Evolutionary conservation across 108 stramenopile species (phyloP).

Genomic region (Nannochloropsis salina): DNA sequence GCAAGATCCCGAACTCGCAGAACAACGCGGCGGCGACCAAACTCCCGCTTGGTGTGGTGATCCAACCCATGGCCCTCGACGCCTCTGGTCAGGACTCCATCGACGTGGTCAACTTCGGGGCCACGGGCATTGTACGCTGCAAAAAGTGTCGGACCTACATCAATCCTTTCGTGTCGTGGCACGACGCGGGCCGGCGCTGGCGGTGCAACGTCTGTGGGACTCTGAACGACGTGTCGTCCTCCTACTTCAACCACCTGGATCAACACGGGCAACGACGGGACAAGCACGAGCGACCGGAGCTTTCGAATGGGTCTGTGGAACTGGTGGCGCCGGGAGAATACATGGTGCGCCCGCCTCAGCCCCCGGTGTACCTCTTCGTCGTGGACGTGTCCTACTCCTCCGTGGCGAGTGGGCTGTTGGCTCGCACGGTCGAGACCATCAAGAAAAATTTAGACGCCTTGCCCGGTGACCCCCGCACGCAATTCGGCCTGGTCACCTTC

Average conservation of each 20-base stretch:
- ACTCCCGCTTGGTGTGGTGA: conserved; percentile 47
- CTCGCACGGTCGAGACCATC: conserved; percentile 71
- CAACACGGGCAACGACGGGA: conserved; percentile 78
- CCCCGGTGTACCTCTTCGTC: conserved; percentile 92
- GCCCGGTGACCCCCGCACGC: conserved; percentile 59
- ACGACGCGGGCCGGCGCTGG: conserved; percentile 91
- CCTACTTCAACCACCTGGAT: conserved; percentile 94
- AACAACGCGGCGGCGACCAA: conserved; percentile 29
- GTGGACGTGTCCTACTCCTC: conserved; percentile 85
- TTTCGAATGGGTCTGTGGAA: conserved; percentile 75
- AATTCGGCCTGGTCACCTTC: conserved; percentile 80
- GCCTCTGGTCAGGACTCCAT: conserved; percentile 40
- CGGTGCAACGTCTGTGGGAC: conserved; percentile 94
- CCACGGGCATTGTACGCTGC: conserved; percentile 90
- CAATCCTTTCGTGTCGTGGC: conserved; percentile 95
- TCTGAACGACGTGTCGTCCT: conserved; percentile 76
- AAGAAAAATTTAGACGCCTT: conserved; percentile 71
- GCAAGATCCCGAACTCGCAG: conserved; percentile 28
- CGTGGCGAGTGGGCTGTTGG: conserved; percentile 75
- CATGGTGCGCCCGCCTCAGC: conserved; percentile 98
- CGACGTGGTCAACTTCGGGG: conserved; percentile 81
- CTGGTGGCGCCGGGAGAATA: conserved; percentile 90
- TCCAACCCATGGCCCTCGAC: conserved; percentile 51
- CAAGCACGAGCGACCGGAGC: conserved; percentile 78
- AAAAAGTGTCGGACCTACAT: conserved; percentile 97